Evolutionary conservation across 257 asterid genomes (phyloP).

Genomic region (Solanum virginianum): DNA sequence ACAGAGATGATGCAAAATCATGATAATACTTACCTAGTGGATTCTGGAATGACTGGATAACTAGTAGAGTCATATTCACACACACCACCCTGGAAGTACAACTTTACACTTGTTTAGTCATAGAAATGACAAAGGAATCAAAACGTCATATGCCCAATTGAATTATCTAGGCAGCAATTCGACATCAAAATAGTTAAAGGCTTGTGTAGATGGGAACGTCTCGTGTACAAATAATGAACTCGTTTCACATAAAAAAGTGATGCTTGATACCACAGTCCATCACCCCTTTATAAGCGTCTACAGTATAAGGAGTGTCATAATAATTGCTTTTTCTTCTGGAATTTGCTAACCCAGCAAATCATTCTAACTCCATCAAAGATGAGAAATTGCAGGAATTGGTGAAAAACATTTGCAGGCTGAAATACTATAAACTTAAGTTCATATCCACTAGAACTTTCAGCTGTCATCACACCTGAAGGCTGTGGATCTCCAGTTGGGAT

Average conservation of each 20-base stretch:
- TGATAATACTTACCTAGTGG: no score
- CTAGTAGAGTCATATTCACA: constrained; percentile 2
- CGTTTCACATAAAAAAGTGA: neutral
- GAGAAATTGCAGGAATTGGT: neutral
- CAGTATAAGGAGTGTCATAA: neutral
- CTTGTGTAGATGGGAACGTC: neutral
- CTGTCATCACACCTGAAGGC: constrained; percentile 19
- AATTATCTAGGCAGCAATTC: neutral
- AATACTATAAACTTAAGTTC: constrained; percentile 26
- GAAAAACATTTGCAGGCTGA: neutral
- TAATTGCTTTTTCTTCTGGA: neutral
- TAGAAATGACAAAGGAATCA: neutral
- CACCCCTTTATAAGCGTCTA: neutral
- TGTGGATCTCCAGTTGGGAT: constrained; percentile 20
- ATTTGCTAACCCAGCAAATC: neutral
- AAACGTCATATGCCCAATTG: neutral
- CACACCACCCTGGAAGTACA: constrained; percentile 25
- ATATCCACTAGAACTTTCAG: constrained; percentile 40
- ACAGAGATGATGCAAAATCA: no score
- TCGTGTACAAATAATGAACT: neutral
- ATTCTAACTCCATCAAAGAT: neutral
- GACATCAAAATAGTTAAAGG: neutral
- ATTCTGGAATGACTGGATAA: no score
- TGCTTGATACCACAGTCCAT: neutral
- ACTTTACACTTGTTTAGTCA: neutral